Evolutionary conservation across 2,329 filamentous ascomycete genomes (phyloP).

Genomic region (Hypomyces rosellus): DNA sequence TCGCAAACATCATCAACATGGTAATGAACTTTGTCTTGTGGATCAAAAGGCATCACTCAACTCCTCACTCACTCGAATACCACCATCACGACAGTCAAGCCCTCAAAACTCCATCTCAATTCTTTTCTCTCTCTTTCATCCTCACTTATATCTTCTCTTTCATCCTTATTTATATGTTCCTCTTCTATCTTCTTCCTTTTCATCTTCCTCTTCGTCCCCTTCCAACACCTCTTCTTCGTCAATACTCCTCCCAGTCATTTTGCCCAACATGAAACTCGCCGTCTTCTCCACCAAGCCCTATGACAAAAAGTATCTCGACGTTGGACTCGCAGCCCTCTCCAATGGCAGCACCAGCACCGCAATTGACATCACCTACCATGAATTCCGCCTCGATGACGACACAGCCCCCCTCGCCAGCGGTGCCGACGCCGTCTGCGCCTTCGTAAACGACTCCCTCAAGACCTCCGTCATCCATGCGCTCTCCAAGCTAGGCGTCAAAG

Average conservation of each 20-base stretch:
- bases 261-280: slow-evolving; percentile 51
- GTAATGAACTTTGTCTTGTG: too few relatives aligned
- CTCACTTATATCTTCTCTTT: neutral
- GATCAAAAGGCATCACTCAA: too few relatives aligned
- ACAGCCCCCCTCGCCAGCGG: slow-evolving; percentile 49
- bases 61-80: too few relatives aligned
- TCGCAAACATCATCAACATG: too few relatives aligned
- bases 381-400: slow-evolving; percentile 48
- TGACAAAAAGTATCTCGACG: slow-evolving; percentile 50
- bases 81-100: too few relatives aligned
- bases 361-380: slow-evolving; percentile 50
- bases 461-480: slow-evolving; percentile 46
- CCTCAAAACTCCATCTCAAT: too few relatives aligned
- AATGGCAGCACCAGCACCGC: slow-evolving; percentile 21
- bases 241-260: neutral
- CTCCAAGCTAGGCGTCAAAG: slow-evolving; percentile 43
- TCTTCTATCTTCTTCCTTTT: too few relatives aligned
- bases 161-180: neutral
- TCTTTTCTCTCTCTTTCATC: too few relatives aligned
- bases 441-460: slow-evolving; percentile 58
- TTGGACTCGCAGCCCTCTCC: slow-evolving; percentile 23
- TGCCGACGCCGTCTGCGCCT: slow-evolving; percentile 56
- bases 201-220: neutral
- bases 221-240: neutral
- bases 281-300: slow-evolving; percentile 61